A percentile compares a stretch with the other conserved stretches of the same genome.
These are phyloP conservation scores for Penicillium arizonense DNA, from an alignment of 495 filamentous ascomycete species.

Conservation along the genomic window DNA sequence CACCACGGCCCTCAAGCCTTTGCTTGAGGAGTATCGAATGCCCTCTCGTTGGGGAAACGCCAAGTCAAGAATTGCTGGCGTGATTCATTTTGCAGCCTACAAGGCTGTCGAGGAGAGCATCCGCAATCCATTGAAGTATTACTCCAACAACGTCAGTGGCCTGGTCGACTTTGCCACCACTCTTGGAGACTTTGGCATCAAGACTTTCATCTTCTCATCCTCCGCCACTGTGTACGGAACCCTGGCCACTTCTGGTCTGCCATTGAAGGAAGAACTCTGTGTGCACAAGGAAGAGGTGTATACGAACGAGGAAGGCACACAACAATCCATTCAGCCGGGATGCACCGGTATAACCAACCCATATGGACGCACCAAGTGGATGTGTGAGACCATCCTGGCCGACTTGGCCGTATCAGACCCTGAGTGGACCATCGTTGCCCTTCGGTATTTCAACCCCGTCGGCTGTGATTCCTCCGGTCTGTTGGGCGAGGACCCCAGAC, in stretches of 20 bases:
- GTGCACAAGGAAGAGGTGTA: slow-evolving; percentile 49
- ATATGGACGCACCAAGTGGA: slow-evolving; percentile 66
- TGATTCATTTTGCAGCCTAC: slow-evolving; percentile 65
- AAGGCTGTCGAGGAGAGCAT: slow-evolving; percentile 57
- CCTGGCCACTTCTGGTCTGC: slow-evolving; percentile 49
- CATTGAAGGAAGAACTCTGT: slow-evolving; percentile 59
- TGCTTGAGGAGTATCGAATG: slow-evolving; percentile 39
- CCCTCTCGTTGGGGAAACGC: slow-evolving; percentile 34
- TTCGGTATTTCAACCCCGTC: slow-evolving; percentile 69
- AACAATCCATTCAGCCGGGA: slow-evolving; percentile 35
- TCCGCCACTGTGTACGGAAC: slow-evolving; percentile 66
- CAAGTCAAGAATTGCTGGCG: slow-evolving; percentile 55
- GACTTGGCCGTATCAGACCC: slow-evolving; percentile 58
- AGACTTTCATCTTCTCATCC: slow-evolving; percentile 64
- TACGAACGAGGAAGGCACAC: slow-evolving; percentile 29
- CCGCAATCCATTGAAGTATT: slow-evolving; percentile 56
- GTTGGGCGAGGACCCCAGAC: slow-evolving; percentile 63
- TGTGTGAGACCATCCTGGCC: slow-evolving; percentile 63
- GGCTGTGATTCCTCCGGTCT: slow-evolving; percentile 63
- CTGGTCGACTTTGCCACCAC: slow-evolving; percentile 57
- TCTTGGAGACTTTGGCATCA: slow-evolving; percentile 58
- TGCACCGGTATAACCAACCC: slow-evolving; percentile 60
- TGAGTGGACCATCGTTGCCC: slow-evolving; percentile 58
- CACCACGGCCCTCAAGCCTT: slow-evolving; percentile 35
- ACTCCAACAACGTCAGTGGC: slow-evolving; percentile 64